These are phyloP conservation scores for Carex parvula DNA, from an alignment of 176 grass and related monocot species.

Conservation along the genomic window DNA sequence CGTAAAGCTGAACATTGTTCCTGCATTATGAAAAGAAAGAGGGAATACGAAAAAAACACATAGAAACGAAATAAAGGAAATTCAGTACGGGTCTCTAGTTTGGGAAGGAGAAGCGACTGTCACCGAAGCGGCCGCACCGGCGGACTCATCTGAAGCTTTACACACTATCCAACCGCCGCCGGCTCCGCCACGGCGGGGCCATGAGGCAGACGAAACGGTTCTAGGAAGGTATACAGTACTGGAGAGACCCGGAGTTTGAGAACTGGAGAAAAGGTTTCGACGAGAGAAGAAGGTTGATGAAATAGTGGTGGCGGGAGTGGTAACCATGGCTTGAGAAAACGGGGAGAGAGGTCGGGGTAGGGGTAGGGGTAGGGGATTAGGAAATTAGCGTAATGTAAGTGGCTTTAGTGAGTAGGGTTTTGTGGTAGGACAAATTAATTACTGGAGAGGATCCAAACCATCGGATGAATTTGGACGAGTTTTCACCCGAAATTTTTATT, in stretches of 20 bases:
- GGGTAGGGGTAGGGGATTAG: too few relatives aligned
- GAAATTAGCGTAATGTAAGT: background rate
- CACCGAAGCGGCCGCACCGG: background rate
- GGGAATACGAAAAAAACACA: background rate
- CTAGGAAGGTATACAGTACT: background rate
- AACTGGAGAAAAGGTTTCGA: background rate
- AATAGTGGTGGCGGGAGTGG: background rate
- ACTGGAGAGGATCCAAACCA: background rate
- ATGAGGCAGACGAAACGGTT: background rate
- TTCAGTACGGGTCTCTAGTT: constrained; percentile 23
- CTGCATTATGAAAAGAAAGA: background rate
- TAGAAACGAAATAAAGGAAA: background rate
- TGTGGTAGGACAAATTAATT: background rate
- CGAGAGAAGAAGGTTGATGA: constrained; percentile 1
- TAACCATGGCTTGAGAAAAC: background rate
- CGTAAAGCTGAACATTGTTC: background rate
- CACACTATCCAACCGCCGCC: background rate
- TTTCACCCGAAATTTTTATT: too few relatives aligned
- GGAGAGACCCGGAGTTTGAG: background rate
- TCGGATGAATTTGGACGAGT: background rate
- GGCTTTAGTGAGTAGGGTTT: background rate
- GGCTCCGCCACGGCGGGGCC: background rate
- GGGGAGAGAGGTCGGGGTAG: background rate
- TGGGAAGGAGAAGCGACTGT: background rate
- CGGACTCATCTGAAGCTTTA: constrained; percentile 9